phyloP scores from a whole-genome alignment of 768 basidiomycete genomes.

The Neoboletus magnificus region DNA sequence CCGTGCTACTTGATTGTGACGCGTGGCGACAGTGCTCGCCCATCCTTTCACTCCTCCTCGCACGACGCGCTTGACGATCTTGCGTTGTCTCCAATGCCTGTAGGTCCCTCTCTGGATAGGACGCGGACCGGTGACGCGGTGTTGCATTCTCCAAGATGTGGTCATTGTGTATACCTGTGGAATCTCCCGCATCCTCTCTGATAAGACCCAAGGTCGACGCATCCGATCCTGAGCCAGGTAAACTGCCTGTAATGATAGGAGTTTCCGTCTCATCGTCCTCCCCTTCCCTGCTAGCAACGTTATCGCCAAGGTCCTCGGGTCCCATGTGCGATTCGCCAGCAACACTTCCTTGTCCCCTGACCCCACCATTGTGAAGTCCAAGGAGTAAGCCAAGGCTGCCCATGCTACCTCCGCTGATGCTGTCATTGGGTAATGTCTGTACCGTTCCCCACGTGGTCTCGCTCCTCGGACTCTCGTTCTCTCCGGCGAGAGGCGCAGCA shows the following conservation, averaged over 20 bases:
- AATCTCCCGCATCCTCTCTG: slow-evolving; percentile 30
- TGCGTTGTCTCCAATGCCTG: slow-evolving; percentile 9
- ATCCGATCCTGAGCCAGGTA: slow-evolving; percentile 19
- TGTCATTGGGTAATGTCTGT: slow-evolving; percentile 20
- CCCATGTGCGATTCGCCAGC: slow-evolving; percentile 18
- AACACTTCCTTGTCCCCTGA: slow-evolving; percentile 24
- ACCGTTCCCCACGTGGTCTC: slow-evolving; percentile 38
- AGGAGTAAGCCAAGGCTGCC: slow-evolving; percentile 28
- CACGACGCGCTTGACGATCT: slow-evolving; percentile 19
- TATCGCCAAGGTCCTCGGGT: slow-evolving; percentile 12
- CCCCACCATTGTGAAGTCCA: slow-evolving; percentile 31
- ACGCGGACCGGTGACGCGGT: slow-evolving; percentile 16
- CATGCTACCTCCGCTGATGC: slow-evolving; percentile 23
- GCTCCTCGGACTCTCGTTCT: slow-evolving; percentile 30
- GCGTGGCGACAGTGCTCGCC: slow-evolving; percentile 19
- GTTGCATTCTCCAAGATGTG: slow-evolving; percentile 8
- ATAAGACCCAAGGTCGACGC: slow-evolving; percentile 30
- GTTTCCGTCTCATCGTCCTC: slow-evolving; percentile 20
- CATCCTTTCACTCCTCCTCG: slow-evolving; percentile 23
- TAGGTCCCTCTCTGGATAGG: slow-evolving; percentile 17
- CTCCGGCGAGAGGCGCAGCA: slow-evolving; percentile 12
- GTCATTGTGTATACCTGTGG: slow-evolving; percentile 10
- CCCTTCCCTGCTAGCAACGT: slow-evolving; percentile 13
- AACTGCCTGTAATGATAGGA: slow-evolving; percentile 18
- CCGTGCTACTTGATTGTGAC: slow-evolving; percentile 21